phyloP scores from a whole-genome alignment of 805 yeast species.

The Jamesozyma rosinii region DNA sequence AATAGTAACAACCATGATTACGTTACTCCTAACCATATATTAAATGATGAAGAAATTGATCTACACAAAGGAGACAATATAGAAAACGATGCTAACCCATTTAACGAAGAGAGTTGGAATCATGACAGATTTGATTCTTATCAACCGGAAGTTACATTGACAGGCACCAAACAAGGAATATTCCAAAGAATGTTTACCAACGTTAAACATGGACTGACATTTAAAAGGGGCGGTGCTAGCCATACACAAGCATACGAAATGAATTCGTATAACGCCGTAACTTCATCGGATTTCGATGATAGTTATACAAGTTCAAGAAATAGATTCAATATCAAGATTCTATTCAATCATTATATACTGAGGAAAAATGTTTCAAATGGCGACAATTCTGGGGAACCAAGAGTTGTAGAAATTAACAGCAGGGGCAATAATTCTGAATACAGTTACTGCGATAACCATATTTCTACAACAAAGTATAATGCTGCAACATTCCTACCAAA shows the following conservation, averaged over 20 bases:
- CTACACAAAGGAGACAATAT: conserved; percentile 28
- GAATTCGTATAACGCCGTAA: conserved; percentile 23
- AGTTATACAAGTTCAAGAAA: conserved; percentile 28
- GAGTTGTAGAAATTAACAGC: conserved; percentile 63
- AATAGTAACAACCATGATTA: conserved; percentile 7
- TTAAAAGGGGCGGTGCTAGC: conserved; percentile 5
- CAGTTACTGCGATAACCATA: conserved; percentile 69
- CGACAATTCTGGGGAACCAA: conserved; percentile 37
- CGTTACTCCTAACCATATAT: conserved; percentile 8
- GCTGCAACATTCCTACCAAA: conserved; percentile 89
- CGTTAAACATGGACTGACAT: conserved; percentile 9
- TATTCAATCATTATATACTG: conserved; percentile 31
- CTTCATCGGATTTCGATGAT: conserved; percentile 18
- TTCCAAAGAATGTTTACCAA: conserved; percentile 14
- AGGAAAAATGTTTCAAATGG: conserved; percentile 21
- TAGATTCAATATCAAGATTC: conserved; percentile 31
- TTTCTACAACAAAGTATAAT: conserved; percentile 92
- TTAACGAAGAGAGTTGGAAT: conserved; percentile 15
- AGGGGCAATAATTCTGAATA: conserved; percentile 42
- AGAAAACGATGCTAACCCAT: conserved; percentile 33
- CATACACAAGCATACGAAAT: conserved; percentile 23
- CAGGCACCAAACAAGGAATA: conserved; percentile 11
- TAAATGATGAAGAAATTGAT: conserved; percentile 31
- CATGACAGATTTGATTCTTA: conserved; percentile 4
- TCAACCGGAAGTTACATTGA: conserved; percentile 9